Evolutionary conservation across 1,139 yeast species (phyloP).

Genomic region (Saccharomyces hybrid): DNA sequence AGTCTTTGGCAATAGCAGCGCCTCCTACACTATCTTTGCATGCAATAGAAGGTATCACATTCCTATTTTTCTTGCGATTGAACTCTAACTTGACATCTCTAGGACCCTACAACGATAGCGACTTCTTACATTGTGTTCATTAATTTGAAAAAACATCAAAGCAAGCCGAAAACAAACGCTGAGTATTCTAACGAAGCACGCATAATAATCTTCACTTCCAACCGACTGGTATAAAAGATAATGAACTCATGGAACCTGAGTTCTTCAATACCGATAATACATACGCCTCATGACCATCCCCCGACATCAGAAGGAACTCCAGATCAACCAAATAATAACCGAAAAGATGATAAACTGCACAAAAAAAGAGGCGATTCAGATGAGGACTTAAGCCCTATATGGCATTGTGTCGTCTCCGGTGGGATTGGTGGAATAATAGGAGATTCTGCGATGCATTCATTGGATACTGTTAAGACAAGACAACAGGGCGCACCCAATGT

Average conservation of each 20-base stretch:
- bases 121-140: conserved; percentile 1
- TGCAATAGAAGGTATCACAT: background rate
- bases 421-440: conserved; percentile 94
- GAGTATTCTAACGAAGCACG: background rate
- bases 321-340: conserved; percentile 4
- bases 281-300: conserved; percentile 18
- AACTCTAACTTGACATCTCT: background rate
- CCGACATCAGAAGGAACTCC: conserved; percentile 6
- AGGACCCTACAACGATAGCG: background rate
- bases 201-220: background rate
- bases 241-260: conserved; percentile 22
- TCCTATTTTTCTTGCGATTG: background rate
- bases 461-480: conserved; percentile 93
- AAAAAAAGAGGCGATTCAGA: background rate
- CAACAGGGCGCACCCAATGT: conserved; percentile 85
- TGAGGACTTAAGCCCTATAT: conserved; percentile 35
- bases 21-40: background rate
- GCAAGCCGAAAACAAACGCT: background rate
- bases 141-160: background rate
- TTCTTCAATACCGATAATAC: conserved; percentile 28
- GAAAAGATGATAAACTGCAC: conserved; percentile 4
- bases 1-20: background rate
- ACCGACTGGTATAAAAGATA: background rate
- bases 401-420: conserved; percentile 75
- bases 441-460: conserved; percentile 87